Evolutionary conservation across 1,139 yeast species (phyloP).

Genomic region (Candida gigantensis): DNA sequence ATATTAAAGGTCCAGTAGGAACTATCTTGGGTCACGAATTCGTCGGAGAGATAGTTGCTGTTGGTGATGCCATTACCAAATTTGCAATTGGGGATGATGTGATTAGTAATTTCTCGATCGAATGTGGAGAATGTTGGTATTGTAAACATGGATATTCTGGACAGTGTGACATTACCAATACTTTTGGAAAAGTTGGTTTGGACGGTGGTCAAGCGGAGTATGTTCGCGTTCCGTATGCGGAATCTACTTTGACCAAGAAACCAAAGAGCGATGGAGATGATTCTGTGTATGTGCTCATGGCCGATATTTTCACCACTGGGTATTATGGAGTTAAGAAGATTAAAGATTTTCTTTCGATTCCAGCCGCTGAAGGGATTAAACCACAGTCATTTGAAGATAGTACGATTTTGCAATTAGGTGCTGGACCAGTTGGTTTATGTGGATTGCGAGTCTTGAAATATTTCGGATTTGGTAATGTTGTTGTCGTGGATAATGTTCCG

Average conservation of each 20-base stretch:
- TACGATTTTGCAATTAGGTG: slow-evolving; percentile 54
- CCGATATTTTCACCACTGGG: slow-evolving; percentile 69
- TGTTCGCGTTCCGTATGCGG: slow-evolving; percentile 59
- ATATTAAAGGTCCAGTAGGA: slow-evolving; percentile 38
- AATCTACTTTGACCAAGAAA: slow-evolving; percentile 46
- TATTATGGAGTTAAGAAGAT: slow-evolving; percentile 58
- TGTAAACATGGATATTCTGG: slow-evolving; percentile 55
- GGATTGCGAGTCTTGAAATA: slow-evolving; percentile 49
- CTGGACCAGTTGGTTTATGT: slow-evolving; percentile 69
- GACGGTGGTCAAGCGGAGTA: slow-evolving; percentile 66
- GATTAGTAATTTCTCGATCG: slow-evolving; percentile 53
- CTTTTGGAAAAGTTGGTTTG: slow-evolving; percentile 55
- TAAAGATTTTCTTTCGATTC: slow-evolving; percentile 37
- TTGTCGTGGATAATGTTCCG: slow-evolving; percentile 53
- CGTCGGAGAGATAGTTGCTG: slow-evolving; percentile 41
- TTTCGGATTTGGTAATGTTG: slow-evolving; percentile 47
- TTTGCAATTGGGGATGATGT: slow-evolving; percentile 48
- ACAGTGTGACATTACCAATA: slow-evolving; percentile 51
- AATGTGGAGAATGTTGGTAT: slow-evolving; percentile 59
- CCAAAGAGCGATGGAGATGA: slow-evolving; percentile 40
- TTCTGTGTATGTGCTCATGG: slow-evolving; percentile 56
- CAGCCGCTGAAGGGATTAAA: slow-evolving; percentile 19
- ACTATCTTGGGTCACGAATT: slow-evolving; percentile 56
- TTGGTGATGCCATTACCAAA: slow-evolving; percentile 34
- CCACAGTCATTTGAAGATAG: slow-evolving; percentile 29